These are phyloP conservation scores for Hirsutella minnesotensis DNA, from an alignment of 2,329 filamentous ascomycete genomes.

Conservation along the genomic window DNA sequence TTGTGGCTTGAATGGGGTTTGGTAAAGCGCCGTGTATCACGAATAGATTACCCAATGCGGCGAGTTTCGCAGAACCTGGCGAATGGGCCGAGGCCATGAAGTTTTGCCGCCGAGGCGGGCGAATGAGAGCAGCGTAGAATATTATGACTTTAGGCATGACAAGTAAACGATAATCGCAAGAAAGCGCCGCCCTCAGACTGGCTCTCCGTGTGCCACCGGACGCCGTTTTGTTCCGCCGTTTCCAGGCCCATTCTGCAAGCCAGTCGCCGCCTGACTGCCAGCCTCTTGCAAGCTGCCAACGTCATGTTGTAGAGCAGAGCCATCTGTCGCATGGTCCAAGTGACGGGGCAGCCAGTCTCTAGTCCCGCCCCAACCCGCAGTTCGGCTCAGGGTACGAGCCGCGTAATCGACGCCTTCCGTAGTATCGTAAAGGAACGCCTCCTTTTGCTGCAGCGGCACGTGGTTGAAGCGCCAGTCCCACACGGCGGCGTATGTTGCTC, in stretches of 20 bases:
- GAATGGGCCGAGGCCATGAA: no score
- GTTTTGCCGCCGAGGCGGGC: no score
- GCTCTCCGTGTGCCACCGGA: no score
- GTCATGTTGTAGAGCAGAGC: not conserved
- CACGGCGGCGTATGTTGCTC: constrained; percentile 54
- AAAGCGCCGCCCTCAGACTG: no score
- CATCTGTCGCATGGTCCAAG: not conserved
- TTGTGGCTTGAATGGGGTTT: no score
- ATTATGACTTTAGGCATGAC: no score
- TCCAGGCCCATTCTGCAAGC: not conserved
- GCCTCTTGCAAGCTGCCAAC: not conserved
- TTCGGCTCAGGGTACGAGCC: constrained; percentile 11
- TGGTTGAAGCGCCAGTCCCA: constrained; percentile 62
- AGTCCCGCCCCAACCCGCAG: constrained; percentile 14
- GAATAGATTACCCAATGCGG: no score
- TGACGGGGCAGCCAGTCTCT: not conserved
- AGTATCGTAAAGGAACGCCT: constrained; percentile 5
- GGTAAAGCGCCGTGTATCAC: no score
- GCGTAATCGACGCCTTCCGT: constrained; percentile 6
- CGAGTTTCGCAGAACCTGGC: no score
- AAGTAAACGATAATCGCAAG: no score
- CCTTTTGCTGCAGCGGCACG: constrained; percentile 41
- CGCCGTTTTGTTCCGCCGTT: no score
- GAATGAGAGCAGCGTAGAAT: no score
- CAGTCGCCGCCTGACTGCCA: not conserved